A percentile compares a stretch with the other conserved stretches of the same genome.
phyloP scores from a whole-genome alignment of 305 asterid genomes.

The Solanum chacoense region DNA sequence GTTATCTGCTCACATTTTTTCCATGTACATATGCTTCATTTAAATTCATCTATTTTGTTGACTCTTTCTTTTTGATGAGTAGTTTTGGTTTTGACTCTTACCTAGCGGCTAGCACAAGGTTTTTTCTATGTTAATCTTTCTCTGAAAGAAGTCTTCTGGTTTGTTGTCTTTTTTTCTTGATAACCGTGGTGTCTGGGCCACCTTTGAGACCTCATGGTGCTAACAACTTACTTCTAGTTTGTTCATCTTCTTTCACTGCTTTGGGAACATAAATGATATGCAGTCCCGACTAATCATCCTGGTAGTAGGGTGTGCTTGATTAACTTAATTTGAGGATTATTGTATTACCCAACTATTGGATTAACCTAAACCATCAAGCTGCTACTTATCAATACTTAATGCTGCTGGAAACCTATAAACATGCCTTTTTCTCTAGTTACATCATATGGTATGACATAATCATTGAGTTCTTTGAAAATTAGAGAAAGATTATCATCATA shows the following conservation, averaged over 20 bases:
- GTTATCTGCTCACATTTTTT: slow-evolving; percentile 19
- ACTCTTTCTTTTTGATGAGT: not conserved
- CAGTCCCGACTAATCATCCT: not conserved
- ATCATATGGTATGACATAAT: not conserved
- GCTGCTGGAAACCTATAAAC: not conserved
- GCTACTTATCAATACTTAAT: not conserved
- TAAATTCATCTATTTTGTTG: not conserved
- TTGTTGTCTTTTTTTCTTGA: not conserved
- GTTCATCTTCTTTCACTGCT: not conserved
- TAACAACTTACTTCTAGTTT: not conserved
- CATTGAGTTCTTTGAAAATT: not conserved
- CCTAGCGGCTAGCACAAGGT: not conserved
- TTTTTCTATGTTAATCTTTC: not conserved
- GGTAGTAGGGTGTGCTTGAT: not conserved
- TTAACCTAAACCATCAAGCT: not conserved
- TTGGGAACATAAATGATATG: not conserved
- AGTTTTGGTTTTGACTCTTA: not conserved
- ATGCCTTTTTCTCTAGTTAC: not conserved
- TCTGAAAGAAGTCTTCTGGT: not conserved
- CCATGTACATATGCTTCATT: not conserved
- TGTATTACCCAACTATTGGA: not conserved
- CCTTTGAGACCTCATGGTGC: not conserved
- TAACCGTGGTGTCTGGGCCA: not conserved
- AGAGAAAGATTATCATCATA: not conserved
- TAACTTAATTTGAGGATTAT: not conserved